These are phyloP conservation scores for Colletotrichum limetticola DNA, from an alignment of 2,329 filamentous ascomycete genomes.

Conservation along the genomic window DNA sequence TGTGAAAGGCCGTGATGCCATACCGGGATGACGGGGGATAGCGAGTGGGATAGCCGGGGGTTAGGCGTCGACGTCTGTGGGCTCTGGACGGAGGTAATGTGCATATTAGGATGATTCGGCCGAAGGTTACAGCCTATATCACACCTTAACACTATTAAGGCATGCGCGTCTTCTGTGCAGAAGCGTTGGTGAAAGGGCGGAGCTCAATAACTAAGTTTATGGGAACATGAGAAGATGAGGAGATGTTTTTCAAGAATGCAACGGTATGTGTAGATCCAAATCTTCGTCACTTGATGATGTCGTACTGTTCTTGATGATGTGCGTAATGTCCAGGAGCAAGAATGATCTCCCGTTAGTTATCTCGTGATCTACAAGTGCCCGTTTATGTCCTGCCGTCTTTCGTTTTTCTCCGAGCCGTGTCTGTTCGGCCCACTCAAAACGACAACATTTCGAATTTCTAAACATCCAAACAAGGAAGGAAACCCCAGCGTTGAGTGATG, in stretches of 20 bases:
- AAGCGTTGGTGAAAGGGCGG: constrained; percentile 2
- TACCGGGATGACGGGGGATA: constrained; percentile 21
- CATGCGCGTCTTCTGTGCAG: constrained; percentile 8
- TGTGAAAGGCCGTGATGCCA: constrained; percentile 18
- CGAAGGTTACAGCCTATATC: constrained; percentile 7
- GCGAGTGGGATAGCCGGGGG: constrained; percentile 4
- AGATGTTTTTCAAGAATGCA: not conserved
- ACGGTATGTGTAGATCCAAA: constrained; percentile 9
- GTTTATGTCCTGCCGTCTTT: constrained; percentile 10
- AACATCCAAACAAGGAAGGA: constrained; percentile 9
- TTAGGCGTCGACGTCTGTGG: constrained; percentile 15
- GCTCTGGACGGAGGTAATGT: constrained; percentile 15
- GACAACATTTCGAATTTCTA: not conserved
- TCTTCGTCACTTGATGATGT: not conserved
- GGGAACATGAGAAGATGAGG: constrained; percentile 2
- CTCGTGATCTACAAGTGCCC: constrained; percentile 18
- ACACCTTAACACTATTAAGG: not conserved
- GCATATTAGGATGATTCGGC: constrained; percentile 9
- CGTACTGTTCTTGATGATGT: not conserved
- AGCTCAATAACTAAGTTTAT: constrained; percentile 24
- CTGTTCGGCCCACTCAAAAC: constrained; percentile 7
- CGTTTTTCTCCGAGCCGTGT: constrained; percentile 15
- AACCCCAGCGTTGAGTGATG: not conserved
- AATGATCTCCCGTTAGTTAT: constrained; percentile 4
- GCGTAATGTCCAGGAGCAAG: not conserved